phyloP scores from a whole-genome alignment of 768 basidiomycete genomes.

The Coprinopsis strossmayeri region DNA sequence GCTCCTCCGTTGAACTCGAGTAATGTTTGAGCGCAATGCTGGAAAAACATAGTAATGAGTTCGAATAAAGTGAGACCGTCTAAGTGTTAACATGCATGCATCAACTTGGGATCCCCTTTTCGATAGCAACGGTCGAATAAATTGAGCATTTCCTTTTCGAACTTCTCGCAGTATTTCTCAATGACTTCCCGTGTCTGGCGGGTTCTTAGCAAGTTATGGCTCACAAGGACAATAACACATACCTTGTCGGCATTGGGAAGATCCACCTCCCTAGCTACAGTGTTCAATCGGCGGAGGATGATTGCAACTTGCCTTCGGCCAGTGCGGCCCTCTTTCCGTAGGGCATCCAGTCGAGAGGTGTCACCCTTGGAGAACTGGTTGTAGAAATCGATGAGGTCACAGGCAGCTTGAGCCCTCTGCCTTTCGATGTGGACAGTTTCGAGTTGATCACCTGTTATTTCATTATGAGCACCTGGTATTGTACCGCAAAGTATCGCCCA shows the following conservation, averaged over 20 bases:
- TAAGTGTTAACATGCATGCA: slow-evolving; percentile 63
- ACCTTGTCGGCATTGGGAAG: slow-evolving; percentile 79
- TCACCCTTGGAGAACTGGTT: slow-evolving; percentile 86
- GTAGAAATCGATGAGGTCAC: slow-evolving; percentile 90
- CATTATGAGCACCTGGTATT: not conserved
- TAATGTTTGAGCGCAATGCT: slow-evolving; percentile 97
- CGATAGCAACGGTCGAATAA: slow-evolving; percentile 95
- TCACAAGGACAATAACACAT: slow-evolving; percentile 9
- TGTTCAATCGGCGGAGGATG: slow-evolving; percentile 75
- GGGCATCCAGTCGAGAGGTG: slow-evolving; percentile 61
- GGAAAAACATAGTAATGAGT: slow-evolving; percentile 6
- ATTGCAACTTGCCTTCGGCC: slow-evolving; percentile 87
- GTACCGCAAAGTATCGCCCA: slow-evolving; percentile 15
- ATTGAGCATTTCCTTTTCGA: slow-evolving; percentile 97
- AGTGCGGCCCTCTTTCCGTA: slow-evolving; percentile 83
- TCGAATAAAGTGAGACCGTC: not conserved
- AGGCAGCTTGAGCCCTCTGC: slow-evolving; percentile 89
- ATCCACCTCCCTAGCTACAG: slow-evolving; percentile 91
- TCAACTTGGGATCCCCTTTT: slow-evolving; percentile 97
- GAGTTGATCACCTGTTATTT: slow-evolving; percentile 76
- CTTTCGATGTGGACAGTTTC: slow-evolving; percentile 91
- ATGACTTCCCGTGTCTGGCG: slow-evolving; percentile 81
- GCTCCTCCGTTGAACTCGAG: slow-evolving; percentile 97
- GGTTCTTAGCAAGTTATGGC: not conserved
- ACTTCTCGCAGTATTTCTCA: slow-evolving; percentile 96